Evolutionary conservation across 2,329 filamentous ascomycete genomes (phyloP).

Genomic region (Penicillium sp.): DNA sequence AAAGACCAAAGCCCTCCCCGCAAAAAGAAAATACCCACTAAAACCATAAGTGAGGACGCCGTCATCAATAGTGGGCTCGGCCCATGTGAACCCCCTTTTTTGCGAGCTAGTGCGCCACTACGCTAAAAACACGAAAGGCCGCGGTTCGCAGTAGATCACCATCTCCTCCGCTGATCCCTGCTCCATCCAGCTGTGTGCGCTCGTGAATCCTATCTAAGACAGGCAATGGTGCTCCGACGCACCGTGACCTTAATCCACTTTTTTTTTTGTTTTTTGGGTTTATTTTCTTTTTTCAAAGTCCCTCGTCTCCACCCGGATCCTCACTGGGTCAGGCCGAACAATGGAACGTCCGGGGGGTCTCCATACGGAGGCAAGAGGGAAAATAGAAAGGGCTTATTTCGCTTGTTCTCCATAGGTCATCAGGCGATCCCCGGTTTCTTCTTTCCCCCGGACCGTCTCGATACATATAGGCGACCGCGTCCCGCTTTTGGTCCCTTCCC

Average conservation of each 20-base stretch:
- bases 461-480: conserved; percentile 4
- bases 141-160: conserved; percentile 24
- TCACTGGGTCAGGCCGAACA: background rate
- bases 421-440: conserved; percentile 1
- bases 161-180: conserved; percentile 21
- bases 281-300: background rate
- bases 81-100: conserved; percentile 21
- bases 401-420: background rate
- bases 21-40: background rate
- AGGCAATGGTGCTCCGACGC: conserved; percentile 20
- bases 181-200: conserved; percentile 1
- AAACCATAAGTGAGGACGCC: background rate
- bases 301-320: background rate
- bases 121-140: conserved; percentile 5
- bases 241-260: conserved; percentile 5
- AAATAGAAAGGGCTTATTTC: conserved; percentile 5
- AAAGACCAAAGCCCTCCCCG: background rate
- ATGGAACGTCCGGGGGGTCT: conserved; percentile 8
- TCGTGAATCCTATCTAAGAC: conserved; percentile 16
- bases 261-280: background rate
- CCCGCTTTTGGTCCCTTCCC: background rate
- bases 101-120: background rate
- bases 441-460: background rate
- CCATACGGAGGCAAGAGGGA: background rate
- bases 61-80: background rate